Evolutionary conservation across 108 stramenopile genomes (phyloP), one percentile per base, ranked within the genome.

Genomic region (Nitzschia sp.): DNA sequence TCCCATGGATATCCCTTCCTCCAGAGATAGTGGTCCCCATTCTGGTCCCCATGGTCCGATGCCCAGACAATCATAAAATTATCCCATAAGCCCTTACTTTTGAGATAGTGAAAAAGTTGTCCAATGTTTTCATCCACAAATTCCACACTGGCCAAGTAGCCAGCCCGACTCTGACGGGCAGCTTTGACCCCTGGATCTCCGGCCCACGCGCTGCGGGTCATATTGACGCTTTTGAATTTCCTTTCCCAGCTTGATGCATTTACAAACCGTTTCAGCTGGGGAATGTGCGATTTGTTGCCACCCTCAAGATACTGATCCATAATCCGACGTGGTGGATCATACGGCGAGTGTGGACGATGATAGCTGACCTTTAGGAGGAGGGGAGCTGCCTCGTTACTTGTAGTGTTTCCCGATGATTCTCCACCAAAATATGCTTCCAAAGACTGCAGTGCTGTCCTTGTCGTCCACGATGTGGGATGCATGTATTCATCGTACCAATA

Each of bases 21-120:
- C 80, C 80, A 80, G 1, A 76, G 75, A 47, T 75, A 44, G 30
- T 80, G 80, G 13, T 76, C 75, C 13, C 80, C 80, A 35, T 76
- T 66, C 61, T 60, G 58, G 33, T 80, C 80, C 15, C 80, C 80
- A 60, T 80, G 80, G 22, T 80, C 80, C 26, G 75, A 53, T 25
- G 48, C 47, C 71, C 70, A 76, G 15, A 80, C 17, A 11, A 80
- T 68, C 15, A 80, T 26, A 45, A 61, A 62, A 6, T 76, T 28
- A 32, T 80, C 71, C 27, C 34, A 28, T 28, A 78, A 25, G 16
- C 16, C 23, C 22, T 48, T 34, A 0, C 2, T 2, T 25, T 46
- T 5, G 29, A 74, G 44, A 21, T 41, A 28, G 2, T 71, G 33
- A 4, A 80, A 31, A 6, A 80, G 52, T 23, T 47, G 25, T 25